Percentiles rank a stretch among this genome's conserved stretches.
Conservation (phyloP, 768 basidiomycete genomes). For the Pleurotus salmoneostramineus region DNA sequence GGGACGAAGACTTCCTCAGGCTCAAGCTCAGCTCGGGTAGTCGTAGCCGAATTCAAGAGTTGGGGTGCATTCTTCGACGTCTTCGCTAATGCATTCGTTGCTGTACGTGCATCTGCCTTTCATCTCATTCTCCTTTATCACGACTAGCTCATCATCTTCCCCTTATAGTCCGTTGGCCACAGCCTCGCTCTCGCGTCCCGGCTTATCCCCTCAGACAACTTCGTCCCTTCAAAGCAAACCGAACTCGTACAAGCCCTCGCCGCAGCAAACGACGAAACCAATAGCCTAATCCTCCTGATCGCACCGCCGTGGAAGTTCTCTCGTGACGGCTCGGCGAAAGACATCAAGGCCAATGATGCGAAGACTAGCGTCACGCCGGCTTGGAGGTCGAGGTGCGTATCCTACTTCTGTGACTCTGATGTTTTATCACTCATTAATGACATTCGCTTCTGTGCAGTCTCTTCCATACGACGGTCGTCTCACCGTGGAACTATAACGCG, state of each 20-base stretch:
- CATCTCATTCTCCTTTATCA: conserved; percentile 10
- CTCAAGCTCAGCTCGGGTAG: conserved; percentile 10
- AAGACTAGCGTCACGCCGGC: conserved; percentile 34
- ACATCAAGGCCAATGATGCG: conserved; percentile 1
- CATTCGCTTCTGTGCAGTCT: conserved; percentile 20
- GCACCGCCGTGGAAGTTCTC: conserved; percentile 32
- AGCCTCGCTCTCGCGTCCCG: conserved; percentile 41
- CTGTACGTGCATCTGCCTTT: conserved; percentile 12
- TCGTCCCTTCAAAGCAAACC: conserved; percentile 25
- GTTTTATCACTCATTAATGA: too few species aligned
- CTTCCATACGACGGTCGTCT: conserved; percentile 41
- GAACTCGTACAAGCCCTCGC: conserved; percentile 33
- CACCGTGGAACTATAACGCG: conserved; percentile 44
- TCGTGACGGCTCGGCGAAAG: conserved; percentile 25
- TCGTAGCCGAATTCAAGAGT: conserved; percentile 36
- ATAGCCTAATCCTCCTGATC: conserved; percentile 38
- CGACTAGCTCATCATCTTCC: not conserved
- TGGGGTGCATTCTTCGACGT: conserved; percentile 35
- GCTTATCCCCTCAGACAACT: conserved; percentile 35
- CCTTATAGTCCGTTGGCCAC: conserved; percentile 30
- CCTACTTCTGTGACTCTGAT: not conserved
- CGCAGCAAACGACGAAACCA: conserved; percentile 28
- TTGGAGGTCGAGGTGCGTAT: conserved; percentile 26
- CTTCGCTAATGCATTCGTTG: conserved; percentile 32
- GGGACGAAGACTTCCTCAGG: conserved; percentile 7